A percentile compares a stretch with the other conserved stretches of the same genome.
Conservation (phyloP, 2,329 filamentous ascomycete genomes). For the Cucurbitaria berberidis region DNA sequence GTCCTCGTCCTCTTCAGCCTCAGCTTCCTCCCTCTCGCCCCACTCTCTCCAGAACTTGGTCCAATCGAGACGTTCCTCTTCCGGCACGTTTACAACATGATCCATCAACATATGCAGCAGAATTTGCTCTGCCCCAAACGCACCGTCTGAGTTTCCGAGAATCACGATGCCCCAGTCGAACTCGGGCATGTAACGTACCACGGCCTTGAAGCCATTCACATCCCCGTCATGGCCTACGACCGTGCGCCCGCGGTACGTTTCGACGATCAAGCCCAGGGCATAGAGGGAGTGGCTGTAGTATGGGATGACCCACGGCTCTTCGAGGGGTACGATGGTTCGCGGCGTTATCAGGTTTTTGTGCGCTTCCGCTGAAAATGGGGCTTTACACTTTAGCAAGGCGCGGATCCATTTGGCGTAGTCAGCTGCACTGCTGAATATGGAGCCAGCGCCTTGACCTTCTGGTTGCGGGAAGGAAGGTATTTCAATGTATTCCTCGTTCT, state of each 20-base stretch:
- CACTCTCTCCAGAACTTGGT: not conserved
- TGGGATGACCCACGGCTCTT: conserved; percentile 1
- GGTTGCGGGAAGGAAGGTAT: conserved; percentile 16
- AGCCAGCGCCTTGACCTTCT: conserved; percentile 32
- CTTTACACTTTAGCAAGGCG: conserved; percentile 21
- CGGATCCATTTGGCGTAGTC: conserved; percentile 35
- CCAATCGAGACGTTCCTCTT: conserved; percentile 5
- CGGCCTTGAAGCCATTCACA: conserved; percentile 15
- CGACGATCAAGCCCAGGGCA: conserved; percentile 10
- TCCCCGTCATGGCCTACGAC: conserved; percentile 15
- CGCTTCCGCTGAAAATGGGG: conserved; percentile 8
- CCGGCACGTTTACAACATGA: conserved; percentile 1
- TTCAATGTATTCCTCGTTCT: not conserved
- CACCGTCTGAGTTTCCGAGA: conserved; percentile 12
- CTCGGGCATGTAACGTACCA: conserved; percentile 13
- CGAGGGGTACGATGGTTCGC: conserved; percentile 2
- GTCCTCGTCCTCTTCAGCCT: conserved; percentile 2
- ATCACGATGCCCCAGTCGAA: conserved; percentile 17
- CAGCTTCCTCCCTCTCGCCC: conserved; percentile 2
- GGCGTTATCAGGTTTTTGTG: conserved; percentile 23
- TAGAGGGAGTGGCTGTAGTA: conserved; percentile 13
- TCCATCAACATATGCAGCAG: conserved; percentile 14
- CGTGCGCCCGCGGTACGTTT: conserved; percentile 15
- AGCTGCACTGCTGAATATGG: conserved; percentile 23
- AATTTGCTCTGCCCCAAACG: conserved; percentile 9